A percentile compares a stretch with the other conserved stretches of the same genome.
Conservation (phyloP, 1,284 basidiomycete species). For the Cutaneotrichosporon sp. region DNA sequence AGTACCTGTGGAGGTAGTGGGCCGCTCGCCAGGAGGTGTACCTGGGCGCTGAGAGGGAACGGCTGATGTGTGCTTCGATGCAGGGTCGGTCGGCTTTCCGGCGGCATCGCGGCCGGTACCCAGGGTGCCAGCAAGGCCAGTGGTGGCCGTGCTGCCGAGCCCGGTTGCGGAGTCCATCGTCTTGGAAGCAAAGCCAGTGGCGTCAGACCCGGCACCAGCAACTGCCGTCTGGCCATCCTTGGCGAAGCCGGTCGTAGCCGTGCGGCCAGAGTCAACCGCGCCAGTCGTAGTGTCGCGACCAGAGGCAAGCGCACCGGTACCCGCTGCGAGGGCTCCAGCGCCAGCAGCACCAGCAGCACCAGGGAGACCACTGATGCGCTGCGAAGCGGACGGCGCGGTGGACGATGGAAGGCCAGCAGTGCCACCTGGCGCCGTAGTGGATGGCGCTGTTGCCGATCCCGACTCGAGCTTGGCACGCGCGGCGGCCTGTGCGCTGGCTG, state of each 20-base stretch:
- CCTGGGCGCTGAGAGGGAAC: too few species aligned
- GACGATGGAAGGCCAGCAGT: too few species aligned
- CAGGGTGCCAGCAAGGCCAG: too few species aligned
- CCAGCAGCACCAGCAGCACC: neutral
- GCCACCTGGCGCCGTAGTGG: too few species aligned
- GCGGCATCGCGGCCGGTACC: too few species aligned
- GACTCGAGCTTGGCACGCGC: neutral
- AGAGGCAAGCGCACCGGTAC: neutral
- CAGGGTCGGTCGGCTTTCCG: too few species aligned
- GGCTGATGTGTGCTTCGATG: too few species aligned
- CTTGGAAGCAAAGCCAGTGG: slow-evolving; percentile 3
- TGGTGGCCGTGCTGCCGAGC: neutral
- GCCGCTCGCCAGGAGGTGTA: too few species aligned
- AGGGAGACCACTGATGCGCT: neutral
- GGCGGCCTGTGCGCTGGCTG: neutral
- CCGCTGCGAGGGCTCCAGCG: neutral
- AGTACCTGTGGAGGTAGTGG: too few species aligned
- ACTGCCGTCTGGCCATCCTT: neutral
- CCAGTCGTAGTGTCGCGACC: neutral
- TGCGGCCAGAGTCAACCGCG: neutral
- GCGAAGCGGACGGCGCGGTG: too few species aligned
- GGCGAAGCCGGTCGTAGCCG: neutral
- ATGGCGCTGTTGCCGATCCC: neutral
- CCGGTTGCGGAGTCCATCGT: slow-evolving; percentile 1
- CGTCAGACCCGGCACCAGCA: neutral